Evolutionary conservation across 140 eudicot genomes (phyloP).

Genomic region (Flaveria floridana): DNA sequence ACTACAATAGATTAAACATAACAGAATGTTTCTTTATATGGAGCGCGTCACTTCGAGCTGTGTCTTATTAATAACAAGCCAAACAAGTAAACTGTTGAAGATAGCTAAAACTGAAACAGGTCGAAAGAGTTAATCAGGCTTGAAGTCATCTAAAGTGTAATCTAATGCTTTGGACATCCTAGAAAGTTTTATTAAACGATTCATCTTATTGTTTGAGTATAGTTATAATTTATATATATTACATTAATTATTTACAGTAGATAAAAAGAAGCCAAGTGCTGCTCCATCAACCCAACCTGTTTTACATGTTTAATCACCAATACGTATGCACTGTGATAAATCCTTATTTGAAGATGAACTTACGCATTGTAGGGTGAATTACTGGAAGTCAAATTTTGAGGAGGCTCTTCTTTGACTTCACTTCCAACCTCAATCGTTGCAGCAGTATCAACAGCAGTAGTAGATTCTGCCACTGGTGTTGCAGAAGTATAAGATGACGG

Average conservation of each 20-base stretch:
- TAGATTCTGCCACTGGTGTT: slow-evolving; percentile 30
- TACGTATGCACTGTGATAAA: not conserved
- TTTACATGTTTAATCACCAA: not conserved
- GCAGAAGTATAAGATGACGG: slow-evolving; percentile 24
- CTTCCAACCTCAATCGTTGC: slow-evolving; percentile 19
- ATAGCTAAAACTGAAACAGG: not conserved
- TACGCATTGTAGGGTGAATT: slow-evolving; percentile 60
- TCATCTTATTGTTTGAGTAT: not conserved
- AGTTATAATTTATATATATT: not conserved
- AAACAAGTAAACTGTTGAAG: not conserved
- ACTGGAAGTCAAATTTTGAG: slow-evolving; percentile 31
- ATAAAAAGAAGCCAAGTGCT: too few relatives aligned
- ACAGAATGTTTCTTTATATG: slow-evolving; percentile 1
- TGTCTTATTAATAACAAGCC: not conserved
- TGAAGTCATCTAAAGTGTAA: too few relatives aligned
- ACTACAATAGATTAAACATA: slow-evolving; percentile 19
- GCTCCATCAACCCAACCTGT: not conserved
- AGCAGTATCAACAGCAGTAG: slow-evolving; percentile 19
- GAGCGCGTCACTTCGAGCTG: not conserved
- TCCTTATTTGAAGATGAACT: slow-evolving; percentile 31
- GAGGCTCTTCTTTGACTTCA: slow-evolving; percentile 32
- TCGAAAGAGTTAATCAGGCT: not conserved
- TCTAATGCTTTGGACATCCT: not conserved
- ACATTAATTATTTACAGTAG: too few relatives aligned
- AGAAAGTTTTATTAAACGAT: not conserved